A percentile compares a stretch with the other conserved stretches of the same genome.
Conservation (phyloP, 805 yeast genomes). For the Brettanomyces naardenensis region DNA sequence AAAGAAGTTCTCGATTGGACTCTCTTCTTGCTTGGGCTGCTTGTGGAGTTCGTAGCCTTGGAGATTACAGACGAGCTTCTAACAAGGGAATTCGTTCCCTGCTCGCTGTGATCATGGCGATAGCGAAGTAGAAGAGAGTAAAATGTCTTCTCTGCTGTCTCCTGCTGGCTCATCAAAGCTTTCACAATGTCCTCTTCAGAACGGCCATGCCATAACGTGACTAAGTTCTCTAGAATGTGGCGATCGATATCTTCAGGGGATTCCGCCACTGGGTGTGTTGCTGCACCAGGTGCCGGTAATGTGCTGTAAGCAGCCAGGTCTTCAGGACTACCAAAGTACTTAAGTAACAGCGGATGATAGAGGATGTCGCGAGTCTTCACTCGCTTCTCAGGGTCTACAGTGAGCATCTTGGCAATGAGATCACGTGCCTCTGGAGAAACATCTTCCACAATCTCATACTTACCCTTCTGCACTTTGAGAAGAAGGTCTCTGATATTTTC, state of each 20-base stretch:
- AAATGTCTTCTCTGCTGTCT: conserved; percentile 31
- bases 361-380: conserved; percentile 72
- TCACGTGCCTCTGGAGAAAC: conserved; percentile 83
- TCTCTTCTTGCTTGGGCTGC: conserved; percentile 32
- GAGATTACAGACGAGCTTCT: conserved; percentile 26
- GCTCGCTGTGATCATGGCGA: conserved; percentile 26
- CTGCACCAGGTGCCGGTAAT: conserved; percentile 49
- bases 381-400: conserved; percentile 73
- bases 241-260: conserved; percentile 40
- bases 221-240: conserved; percentile 45
- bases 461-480: conserved; percentile 86
- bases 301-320: conserved; percentile 26
- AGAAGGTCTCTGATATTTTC: conserved; percentile 84
- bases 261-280: conserved; percentile 38
- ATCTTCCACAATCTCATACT: conserved; percentile 73
- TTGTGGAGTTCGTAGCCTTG: conserved; percentile 12
- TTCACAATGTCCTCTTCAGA: conserved; percentile 27
- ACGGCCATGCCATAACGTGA: conserved; percentile 53
- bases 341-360: conserved; percentile 71
- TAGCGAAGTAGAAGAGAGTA: conserved; percentile 28
- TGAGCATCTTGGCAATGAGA: conserved; percentile 70
- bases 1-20: conserved; percentile 20
- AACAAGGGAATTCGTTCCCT: conserved; percentile 14
- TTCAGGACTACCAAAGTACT: conserved; percentile 49
- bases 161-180: conserved; percentile 20